phyloP scores from a whole-genome alignment of 225 moss, liverwort and hornwort genomes.

The Physcomitrium patens region DNA sequence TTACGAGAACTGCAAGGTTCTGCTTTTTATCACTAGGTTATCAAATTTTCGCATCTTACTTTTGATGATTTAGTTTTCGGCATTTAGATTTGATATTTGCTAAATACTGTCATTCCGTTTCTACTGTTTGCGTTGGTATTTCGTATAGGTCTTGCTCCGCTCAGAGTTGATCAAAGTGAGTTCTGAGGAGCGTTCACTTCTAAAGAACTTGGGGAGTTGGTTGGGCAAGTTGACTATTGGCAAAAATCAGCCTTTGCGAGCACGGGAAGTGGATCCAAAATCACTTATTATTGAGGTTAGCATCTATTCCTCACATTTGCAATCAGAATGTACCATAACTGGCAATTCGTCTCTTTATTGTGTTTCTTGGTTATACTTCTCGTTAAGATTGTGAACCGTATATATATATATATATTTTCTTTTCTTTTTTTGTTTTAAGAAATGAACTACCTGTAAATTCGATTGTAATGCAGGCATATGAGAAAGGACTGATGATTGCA shows the following conservation, averaged over 20 bases:
- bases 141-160: conserved; percentile 79
- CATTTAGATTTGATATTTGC: conserved; percentile 10
- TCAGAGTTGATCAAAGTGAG: conserved; percentile 95
- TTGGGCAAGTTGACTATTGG: conserved; percentile 98
- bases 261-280: conserved; percentile 97
- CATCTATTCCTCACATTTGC: conserved; percentile 14
- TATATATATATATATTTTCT: too few species aligned
- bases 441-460: conserved; percentile 12
- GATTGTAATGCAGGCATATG: conserved; percentile 76
- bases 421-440: neutral
- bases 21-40: conserved; percentile 19
- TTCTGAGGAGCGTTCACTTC: conserved; percentile 93
- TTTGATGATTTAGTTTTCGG: conserved; percentile 2
- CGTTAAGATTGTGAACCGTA: conserved; percentile 8
- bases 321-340: conserved; percentile 13
- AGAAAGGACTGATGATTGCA: conserved; percentile 98
- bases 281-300: conserved; percentile 90
- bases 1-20: conserved; percentile 98
- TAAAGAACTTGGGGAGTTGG: conserved; percentile 98
- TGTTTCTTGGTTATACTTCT: conserved; percentile 12
- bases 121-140: conserved; percentile 22
- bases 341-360: neutral
- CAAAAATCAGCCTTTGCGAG: conserved; percentile 91
- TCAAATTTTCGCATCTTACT: neutral
- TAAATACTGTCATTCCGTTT: neutral